Base-by-base conservation (phyloP, 345 rosid genomes). In the Hevea brasiliensis region DNA sequence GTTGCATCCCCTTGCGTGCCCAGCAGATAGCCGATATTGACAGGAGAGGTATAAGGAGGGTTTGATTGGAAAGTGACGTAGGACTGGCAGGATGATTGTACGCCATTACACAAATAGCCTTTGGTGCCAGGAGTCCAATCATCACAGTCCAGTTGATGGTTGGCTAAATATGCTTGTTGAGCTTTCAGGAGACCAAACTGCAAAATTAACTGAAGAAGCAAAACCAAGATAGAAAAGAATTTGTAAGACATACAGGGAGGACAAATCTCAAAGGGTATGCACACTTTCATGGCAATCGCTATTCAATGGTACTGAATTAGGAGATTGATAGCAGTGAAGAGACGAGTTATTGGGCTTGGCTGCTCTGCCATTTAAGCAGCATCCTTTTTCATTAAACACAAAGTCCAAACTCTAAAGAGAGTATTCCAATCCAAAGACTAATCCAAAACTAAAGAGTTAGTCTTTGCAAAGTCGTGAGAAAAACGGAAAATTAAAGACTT, bases 41-140 rank as follows among this genome's bases (percentile, higher is more conserved):
- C 74, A 0, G 92, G 76, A n/a, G 90, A 53, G 67, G 21, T 54
- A 83, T 90, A 89, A 57, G 72, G 72, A 40, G 84, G 81, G 21
- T 65, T 75, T 23, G 98, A 73, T 48, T 93, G 81, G 89, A 90
- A 94, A 79, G 94, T 92, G 67, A 94, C 79, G 77, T 88, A 92
- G 40, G 94, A 83, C 24, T 72, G 87, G 77, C 98, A 94, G 8
- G 92, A 75, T 45, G 59, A 1, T 45, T 10, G 51, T 12, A 71
- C 77, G 47, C 85, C 87, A 74, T 83, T 94, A 81, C 94, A 90
- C n/a, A 45, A 10, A 78, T 35, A 84, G 18, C 96, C 93, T 61
- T 55, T 59, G 50, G 96, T 90, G 67, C 73, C 55, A 73, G 80
- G 77, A 76, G 85, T 8, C 12, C 12, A 3, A 74, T 61, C 0